phyloP scores from a whole-genome alignment of 331 rosid species.

The Rosa hybrid region DNA sequence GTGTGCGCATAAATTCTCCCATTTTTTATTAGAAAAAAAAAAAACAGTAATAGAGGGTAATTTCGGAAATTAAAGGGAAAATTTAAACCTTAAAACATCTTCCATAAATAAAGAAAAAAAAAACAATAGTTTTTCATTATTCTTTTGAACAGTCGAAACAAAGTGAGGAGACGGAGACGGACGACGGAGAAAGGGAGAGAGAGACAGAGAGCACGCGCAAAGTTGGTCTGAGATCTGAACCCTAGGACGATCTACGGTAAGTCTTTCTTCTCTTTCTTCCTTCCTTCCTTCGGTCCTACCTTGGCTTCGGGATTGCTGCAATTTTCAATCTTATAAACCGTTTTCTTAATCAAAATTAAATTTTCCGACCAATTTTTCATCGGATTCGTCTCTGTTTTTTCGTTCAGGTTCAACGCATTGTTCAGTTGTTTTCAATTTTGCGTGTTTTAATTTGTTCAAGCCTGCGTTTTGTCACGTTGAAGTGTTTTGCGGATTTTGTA shows the following conservation, averaged over 20 bases:
- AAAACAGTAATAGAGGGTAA: no score
- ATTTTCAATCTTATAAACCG: background rate
- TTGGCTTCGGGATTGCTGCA: no score
- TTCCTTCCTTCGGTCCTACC: no score
- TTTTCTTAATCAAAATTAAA: background rate
- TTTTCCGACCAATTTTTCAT: background rate
- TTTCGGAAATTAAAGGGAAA: no score
- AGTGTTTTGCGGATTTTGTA: background rate
- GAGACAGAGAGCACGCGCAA: background rate
- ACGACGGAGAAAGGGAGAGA: background rate
- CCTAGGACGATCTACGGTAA: background rate
- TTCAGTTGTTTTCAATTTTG: background rate
- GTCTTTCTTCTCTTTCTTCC: background rate
- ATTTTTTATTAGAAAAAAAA: no score
- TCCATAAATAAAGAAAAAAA: no score
- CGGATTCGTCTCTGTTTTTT: background rate
- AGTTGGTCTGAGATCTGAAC: slow-evolving; percentile 15
- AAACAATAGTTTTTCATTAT: no score
- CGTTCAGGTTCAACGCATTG: background rate
- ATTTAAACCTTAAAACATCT: no score
- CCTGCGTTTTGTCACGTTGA: background rate
- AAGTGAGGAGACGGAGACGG: background rate
- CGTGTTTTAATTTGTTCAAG: background rate
- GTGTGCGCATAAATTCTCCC: no score
- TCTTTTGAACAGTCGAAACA: background rate